Evolutionary conservation across 2,329 filamentous ascomycete genomes (phyloP), one percentile per base, ranked within the genome.

Genomic region (Ascochyta fabae): DNA sequence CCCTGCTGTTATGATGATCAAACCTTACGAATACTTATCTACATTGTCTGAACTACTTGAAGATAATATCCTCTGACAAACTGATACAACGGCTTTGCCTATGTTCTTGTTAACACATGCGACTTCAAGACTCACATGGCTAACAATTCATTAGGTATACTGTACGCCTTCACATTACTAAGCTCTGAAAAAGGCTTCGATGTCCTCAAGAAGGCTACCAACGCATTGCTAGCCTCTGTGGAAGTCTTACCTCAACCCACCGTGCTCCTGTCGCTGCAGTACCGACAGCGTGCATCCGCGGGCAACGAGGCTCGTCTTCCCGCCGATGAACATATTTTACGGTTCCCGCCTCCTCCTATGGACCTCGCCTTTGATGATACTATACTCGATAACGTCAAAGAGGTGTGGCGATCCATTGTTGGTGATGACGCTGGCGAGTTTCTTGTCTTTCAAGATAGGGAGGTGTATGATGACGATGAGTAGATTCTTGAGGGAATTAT

Each of bases 21-120:
- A 84, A 84, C 79, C 77, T 79, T 82, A 83, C 78, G 84, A 96
- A 95, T 91, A 93, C 93, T 98, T 98, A 98, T 97, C 94, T 97
- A 98, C 94, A 97, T 98, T 98, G 92, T 90, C 94, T 93, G 94
- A 96, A 89, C 80, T 80, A 77, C 84, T 89, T 96, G 93, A 96
- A 87, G 92, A 95, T 84, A 83, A 75, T 59, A 82, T 82, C 85
- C 86, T 92, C 89, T 94, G 88, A 94, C 88, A 91, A 88, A 80
- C 92, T 96, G 92, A 96, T 86, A 43, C 33, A 69, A 79, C 78
- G 81, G 76, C 74, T 53, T 58, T 42, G 50, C 62, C 43, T 40
- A 36, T 48, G n/a, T 19, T 23, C 26, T 48, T 39, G 7, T 52
- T 48, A 52, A 42, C 39, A 43, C 23, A 46, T 26, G 9, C 27